A percentile compares a stretch with the other conserved stretches of the same genome.
Evolutionary conservation across 140 eudicot species (phyloP).

Genomic region (Anethum foeniculum): DNA sequence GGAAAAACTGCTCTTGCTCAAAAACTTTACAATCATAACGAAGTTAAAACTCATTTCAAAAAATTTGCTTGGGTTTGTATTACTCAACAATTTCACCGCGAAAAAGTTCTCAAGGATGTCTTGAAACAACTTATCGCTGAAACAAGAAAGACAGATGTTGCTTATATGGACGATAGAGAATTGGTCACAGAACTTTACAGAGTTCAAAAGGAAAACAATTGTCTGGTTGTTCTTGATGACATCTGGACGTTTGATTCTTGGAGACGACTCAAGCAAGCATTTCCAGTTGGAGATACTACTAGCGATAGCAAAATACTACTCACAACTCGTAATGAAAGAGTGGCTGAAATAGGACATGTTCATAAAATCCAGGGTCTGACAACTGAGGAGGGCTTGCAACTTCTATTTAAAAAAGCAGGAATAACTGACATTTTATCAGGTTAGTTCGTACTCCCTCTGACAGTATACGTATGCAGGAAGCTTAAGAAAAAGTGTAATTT

Average conservation of each 20-base stretch:
- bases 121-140: not conserved
- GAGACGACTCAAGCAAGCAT: not conserved
- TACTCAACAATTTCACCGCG: not conserved
- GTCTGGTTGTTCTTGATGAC: not conserved
- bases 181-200: not conserved
- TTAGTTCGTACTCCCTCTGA: not conserved
- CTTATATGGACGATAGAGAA: not conserved
- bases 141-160: not conserved
- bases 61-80: not conserved
- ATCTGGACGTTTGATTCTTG: not conserved
- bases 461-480: too few relatives aligned
- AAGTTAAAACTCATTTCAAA: not conserved
- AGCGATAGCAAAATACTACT: not conserved
- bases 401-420: not conserved
- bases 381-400: not conserved
- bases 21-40: not conserved
- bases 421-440: too few relatives aligned
- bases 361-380: not conserved
- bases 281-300: not conserved
- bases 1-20: not conserved
- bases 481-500: too few relatives aligned
- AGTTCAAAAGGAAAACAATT: not conserved
- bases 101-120: not conserved
- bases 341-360: not conserved
- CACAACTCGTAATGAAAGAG: not conserved